Base-by-base conservation (phyloP, 129 eudicot genomes). In the Pittosporum tobira region DNA sequence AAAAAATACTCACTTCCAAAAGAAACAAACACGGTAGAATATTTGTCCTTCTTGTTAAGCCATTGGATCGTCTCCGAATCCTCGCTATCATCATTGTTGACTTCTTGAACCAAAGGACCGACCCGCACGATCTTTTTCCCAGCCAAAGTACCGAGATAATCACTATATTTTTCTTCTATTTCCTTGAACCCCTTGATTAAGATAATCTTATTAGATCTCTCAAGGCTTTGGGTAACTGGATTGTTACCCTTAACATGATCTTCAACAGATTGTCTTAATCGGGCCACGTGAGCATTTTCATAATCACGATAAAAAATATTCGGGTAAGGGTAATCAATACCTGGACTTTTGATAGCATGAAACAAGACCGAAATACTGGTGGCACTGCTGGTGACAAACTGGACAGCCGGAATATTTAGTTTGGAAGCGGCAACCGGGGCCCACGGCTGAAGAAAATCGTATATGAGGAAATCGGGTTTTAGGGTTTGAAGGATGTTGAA, bases 381-480 rank as follows among this genome's bases (percentile, higher is more conserved):
- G 0, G 66, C 22, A 3, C 53, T 42, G 25, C 29, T 42, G 27
- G 66, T 43, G 0, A 62, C 28, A 20, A 62, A 62, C 56, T 62
- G 53, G 2, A 62, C 45, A 0, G 66, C 56, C 0, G 66, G 66
- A 2, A 62, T 45, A 2, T 12, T 46, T 13, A 4, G 12, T 0
- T 23, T 7, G 1, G 25, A 21, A 14, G 66, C 66, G 7, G 12
- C 23, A 15, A 7, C 66, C 14, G 55, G 18, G 3, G 66, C 28
- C 66, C 66, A 62, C 18, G 66, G 52, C 18, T 43, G 44, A 12
- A 28, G 38, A 2, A 30, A 30, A 56, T 56, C 61, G 27, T 56
- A 56, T 6, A 56, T 34, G 0, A 56, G 27, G 3, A 56, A 28
- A 8, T 56, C 44, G 0, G 61, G 45, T 30, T 30, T 30, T 11